Percentiles rank a stretch among this genome's conserved stretches.
These are phyloP conservation scores for Pyrus communis DNA, from an alignment of 306 rosid species.

Conservation along the genomic window DNA sequence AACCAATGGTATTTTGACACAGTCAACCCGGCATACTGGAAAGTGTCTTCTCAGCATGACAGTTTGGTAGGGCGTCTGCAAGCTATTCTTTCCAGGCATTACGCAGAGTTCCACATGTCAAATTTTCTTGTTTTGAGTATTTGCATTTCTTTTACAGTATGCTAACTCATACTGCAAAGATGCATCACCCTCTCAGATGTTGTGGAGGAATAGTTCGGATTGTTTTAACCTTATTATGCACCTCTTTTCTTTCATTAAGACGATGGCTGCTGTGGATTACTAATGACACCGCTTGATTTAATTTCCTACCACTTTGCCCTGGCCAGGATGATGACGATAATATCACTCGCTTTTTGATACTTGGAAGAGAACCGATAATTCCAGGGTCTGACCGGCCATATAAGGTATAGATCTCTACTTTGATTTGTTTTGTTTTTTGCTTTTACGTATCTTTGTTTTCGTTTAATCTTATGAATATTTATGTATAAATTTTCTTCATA, in stretches of 20 bases:
- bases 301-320: slow-evolving; percentile 16
- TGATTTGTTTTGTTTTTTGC: background rate
- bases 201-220: background rate
- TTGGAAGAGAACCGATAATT: slow-evolving; percentile 78
- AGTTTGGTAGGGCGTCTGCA: background rate
- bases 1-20: too few species aligned
- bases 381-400: slow-evolving; percentile 50
- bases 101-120: background rate
- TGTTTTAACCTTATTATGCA: background rate
- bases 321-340: slow-evolving; percentile 61
- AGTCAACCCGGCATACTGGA: too few species aligned
- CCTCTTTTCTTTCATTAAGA: background rate
- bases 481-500: slow-evolving; percentile 22
- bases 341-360: slow-evolving; percentile 76
- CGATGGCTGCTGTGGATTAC: slow-evolving; percentile 1
- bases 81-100: background rate
- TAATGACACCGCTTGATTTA: slow-evolving; percentile 16
- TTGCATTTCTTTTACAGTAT: background rate
- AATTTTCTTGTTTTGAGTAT: background rate
- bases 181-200: background rate
- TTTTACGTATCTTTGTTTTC: background rate
- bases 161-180: background rate
- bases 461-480: slow-evolving; percentile 13
- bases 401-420: slow-evolving; percentile 43
- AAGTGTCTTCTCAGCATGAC: background rate